Base-by-base conservation (phyloP, 192 early-diverging fungal species). In the Chytriomyces sp. region DNA sequence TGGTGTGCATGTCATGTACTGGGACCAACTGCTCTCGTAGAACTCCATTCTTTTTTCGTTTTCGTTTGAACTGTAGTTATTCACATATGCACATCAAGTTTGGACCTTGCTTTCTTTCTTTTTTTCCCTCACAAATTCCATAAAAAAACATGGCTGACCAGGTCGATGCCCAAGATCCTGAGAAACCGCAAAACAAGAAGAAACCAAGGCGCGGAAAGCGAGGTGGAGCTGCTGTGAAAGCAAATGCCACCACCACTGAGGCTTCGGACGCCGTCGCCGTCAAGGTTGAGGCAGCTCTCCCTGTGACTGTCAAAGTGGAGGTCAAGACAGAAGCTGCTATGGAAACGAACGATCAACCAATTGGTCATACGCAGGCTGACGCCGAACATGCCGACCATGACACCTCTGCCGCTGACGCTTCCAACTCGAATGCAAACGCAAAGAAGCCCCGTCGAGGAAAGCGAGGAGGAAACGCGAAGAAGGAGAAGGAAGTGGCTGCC, bases 391-490 rank as follows among this genome's bases (percentile, higher is more conserved):
- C 13, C 53, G 16, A 57, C 53, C 16, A 57, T 57, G 53, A 57
- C 20, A 45, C 35, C 35, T 35, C 35, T 35, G 44, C 8, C 66
- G 23, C 9, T n/a, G 23, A 5, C 53, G 13, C 53, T n/a, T n/a
- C 53, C 53, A 57, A 13, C 16, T n/a, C 13, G 53, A 57, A 57
- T n/a, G 26, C 53, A 57, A 69, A 49, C 2, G 68, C 9, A 11
- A 69, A 69, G 50, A 69, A 69, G 68, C 35, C 13, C n/a, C 68
- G 68, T 10, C 68, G 68, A 26, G 68, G 68, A 50, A 69, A 69
- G 49, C 46, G 68, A 13, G 68, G 49, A 7, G 68, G 68, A 7
- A 28, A 24, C 26, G 50, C 10, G n/a, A 47, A 43, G 23, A 53
- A 69, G 45, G 49, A 53, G 9, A 57, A 18, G 68, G 50, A 49